phyloP scores from a whole-genome alignment of 2,329 filamentous ascomycete genomes.

The Aureobasidium sp. region DNA sequence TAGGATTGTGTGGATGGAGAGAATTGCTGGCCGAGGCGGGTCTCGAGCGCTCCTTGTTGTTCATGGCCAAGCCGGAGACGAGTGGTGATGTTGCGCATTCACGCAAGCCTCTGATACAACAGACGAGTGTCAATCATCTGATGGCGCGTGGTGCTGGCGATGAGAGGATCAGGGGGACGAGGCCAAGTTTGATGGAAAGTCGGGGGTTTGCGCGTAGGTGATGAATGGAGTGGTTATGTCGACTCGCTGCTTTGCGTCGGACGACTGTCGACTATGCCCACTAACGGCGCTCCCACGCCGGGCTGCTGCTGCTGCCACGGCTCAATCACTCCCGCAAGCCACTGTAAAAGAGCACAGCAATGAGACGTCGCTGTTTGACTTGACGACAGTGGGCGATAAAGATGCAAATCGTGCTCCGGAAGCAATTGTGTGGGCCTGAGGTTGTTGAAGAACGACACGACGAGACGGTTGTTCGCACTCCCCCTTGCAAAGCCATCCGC shows the following conservation, averaged over 20 bases:
- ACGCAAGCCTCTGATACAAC: slow-evolving; percentile 5
- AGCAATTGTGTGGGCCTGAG: too few species aligned
- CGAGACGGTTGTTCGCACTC: too few species aligned
- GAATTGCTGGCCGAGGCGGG: slow-evolving; percentile 13
- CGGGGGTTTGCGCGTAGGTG: slow-evolving; percentile 4
- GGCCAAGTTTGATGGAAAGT: slow-evolving; percentile 5
- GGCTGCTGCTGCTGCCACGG: too few species aligned
- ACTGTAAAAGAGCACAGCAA: too few species aligned
- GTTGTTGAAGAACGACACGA: too few species aligned
- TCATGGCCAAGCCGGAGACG: slow-evolving; percentile 14
- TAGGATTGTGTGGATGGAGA: slow-evolving; percentile 5
- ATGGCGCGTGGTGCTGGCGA: background rate
- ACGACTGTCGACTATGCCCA: too few species aligned
- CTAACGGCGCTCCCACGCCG: too few species aligned
- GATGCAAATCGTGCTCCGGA: too few species aligned
- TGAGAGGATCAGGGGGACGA: background rate
- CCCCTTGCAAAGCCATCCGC: too few species aligned
- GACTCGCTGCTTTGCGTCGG: background rate
- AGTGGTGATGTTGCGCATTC: slow-evolving; percentile 14
- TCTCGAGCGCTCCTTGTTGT: slow-evolving; percentile 16
- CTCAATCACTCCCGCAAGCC: too few species aligned
- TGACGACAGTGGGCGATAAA: too few species aligned
- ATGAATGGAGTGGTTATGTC: slow-evolving; percentile 28
- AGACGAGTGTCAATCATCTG: slow-evolving; percentile 12
- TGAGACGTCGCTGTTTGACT: too few species aligned